Evolutionary conservation across 2,329 filamentous ascomycete genomes (phyloP).

Genomic region (Cyanodermella asteris): DNA sequence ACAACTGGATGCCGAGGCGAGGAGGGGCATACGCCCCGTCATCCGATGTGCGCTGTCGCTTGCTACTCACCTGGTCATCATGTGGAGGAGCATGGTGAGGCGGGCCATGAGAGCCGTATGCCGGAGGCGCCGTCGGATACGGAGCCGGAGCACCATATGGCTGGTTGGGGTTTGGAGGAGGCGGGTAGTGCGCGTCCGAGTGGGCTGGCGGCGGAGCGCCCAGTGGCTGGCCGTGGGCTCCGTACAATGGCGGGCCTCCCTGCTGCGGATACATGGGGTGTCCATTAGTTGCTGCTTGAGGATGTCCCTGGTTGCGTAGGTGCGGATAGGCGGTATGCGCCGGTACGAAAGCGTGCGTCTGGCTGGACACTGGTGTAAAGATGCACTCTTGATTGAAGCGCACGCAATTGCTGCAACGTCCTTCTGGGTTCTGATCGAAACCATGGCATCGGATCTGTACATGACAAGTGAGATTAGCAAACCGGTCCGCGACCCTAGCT

Average conservation of each 20-base stretch:
- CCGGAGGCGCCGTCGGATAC: constrained; percentile 14
- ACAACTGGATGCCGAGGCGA: too few relatives aligned
- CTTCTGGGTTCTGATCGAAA: constrained; percentile 49
- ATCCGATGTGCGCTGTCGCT: constrained; percentile 10
- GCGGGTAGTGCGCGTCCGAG: constrained; percentile 18
- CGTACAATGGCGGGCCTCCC: constrained; percentile 21
- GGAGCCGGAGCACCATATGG: constrained; percentile 11
- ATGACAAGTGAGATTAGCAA: constrained; percentile 4
- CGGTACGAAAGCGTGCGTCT: constrained; percentile 53
- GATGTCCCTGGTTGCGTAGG: constrained; percentile 22
- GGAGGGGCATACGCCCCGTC: constrained; percentile 8
- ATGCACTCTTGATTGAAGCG: constrained; percentile 58
- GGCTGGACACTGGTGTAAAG: constrained; percentile 53
- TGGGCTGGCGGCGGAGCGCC: constrained; percentile 14
- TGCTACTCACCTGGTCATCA: constrained; percentile 25
- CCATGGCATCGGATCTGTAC: constrained; percentile 52
- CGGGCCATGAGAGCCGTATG: constrained; percentile 16
- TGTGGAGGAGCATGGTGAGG: constrained; percentile 14
- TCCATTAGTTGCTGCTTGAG: too few relatives aligned
- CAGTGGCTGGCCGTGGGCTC: constrained; percentile 27
- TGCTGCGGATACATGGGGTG: constrained; percentile 7
- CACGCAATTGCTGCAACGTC: constrained; percentile 50
- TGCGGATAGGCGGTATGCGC: constrained; percentile 44
- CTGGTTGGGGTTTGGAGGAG: constrained; percentile 13
- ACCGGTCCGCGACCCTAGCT: background rate